Evolutionary conservation across 768 basidiomycete species (phyloP).

Genomic region (Leucocoprinus sp.): DNA sequence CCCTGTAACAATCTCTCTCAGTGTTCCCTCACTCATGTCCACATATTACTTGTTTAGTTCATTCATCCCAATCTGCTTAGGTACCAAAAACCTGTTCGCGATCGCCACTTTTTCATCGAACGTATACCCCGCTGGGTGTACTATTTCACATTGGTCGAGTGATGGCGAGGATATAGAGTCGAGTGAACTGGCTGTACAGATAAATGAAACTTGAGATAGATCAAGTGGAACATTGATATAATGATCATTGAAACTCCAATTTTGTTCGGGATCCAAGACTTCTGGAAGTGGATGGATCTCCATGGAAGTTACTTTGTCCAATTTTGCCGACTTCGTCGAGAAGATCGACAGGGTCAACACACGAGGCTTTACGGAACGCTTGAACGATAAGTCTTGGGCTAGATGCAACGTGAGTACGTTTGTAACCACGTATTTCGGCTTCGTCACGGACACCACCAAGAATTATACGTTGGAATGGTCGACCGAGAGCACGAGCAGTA

Average conservation of each 20-base stretch:
- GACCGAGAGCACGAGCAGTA: conserved; percentile 70
- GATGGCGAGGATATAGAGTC: conserved; percentile 86
- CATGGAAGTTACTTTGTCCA: conserved; percentile 80
- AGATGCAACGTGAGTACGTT: conserved; percentile 85
- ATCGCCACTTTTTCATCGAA: conserved; percentile 91
- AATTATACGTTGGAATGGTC: conserved; percentile 89
- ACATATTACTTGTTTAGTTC: conserved; percentile 59
- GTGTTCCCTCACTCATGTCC: conserved; percentile 56
- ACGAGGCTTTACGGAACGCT: conserved; percentile 76
- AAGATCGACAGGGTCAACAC: conserved; percentile 73
- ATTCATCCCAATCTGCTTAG: conserved; percentile 80
- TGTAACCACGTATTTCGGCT: conserved; percentile 49
- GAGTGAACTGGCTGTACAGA: conserved; percentile 86
- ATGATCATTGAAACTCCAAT: conserved; percentile 76
- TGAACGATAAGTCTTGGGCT: conserved; percentile 84
- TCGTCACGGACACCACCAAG: conserved; percentile 92
- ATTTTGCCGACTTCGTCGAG: conserved; percentile 94
- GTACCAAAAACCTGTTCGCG: conserved; percentile 77
- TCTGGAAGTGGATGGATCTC: conserved; percentile 87
- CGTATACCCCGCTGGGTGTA: conserved; percentile 74
- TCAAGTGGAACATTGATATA: conserved; percentile 87
- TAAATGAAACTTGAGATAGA: conserved; percentile 81
- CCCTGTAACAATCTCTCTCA: conserved; percentile 64
- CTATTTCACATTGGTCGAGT: conserved; percentile 83
- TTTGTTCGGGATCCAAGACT: conserved; percentile 92